Conservation (phyloP, 2,329 filamentous ascomycete genomes). For the Fusarium denticulatum region DNA sequence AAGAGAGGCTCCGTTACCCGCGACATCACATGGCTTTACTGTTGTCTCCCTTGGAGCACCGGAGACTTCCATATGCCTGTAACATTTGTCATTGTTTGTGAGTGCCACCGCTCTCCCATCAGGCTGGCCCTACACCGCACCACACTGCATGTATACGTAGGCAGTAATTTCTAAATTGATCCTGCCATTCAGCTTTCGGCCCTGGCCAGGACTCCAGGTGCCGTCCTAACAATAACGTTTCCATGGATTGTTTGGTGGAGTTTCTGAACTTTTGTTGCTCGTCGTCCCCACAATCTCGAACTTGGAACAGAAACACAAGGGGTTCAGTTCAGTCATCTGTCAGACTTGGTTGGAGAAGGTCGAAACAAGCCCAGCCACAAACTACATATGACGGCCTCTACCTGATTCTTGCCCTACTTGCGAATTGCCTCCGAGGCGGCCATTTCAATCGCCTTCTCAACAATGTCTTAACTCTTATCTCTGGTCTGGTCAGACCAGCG, state of each 20-base stretch:
- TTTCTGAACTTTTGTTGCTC: conserved; percentile 11
- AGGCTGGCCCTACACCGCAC: conserved; percentile 20
- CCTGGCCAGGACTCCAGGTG: conserved; percentile 28
- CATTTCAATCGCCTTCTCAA: not conserved
- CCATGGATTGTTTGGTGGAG: conserved; percentile 19
- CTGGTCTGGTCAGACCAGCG: conserved; percentile 7
- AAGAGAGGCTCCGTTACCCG: conserved; percentile 8
- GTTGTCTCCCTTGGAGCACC: conserved; percentile 4
- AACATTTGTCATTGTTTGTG: conserved; percentile 4
- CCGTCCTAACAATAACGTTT: conserved; percentile 17
- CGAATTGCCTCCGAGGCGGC: conserved; percentile 1
- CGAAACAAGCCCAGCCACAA: conserved; percentile 21
- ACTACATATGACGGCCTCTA: not conserved
- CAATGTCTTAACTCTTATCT: conserved; percentile 17
- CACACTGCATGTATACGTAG: not conserved
- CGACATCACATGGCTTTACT: conserved; percentile 1
- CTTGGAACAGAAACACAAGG: conserved; percentile 26
- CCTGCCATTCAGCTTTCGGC: conserved; percentile 17
- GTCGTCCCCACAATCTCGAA: conserved; percentile 28
- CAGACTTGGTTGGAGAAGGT: conserved; percentile 10
- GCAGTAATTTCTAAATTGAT: conserved; percentile 7
- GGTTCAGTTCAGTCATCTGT: conserved; percentile 8
- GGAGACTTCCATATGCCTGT: conserved; percentile 13
- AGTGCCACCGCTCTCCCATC: conserved; percentile 3
- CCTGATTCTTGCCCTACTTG: not conserved